A percentile compares a stretch with the other conserved stretches of the same genome.
phyloP scores from a whole-genome alignment of 176 grass and related monocot species.

The Cenchrus americanus region DNA sequence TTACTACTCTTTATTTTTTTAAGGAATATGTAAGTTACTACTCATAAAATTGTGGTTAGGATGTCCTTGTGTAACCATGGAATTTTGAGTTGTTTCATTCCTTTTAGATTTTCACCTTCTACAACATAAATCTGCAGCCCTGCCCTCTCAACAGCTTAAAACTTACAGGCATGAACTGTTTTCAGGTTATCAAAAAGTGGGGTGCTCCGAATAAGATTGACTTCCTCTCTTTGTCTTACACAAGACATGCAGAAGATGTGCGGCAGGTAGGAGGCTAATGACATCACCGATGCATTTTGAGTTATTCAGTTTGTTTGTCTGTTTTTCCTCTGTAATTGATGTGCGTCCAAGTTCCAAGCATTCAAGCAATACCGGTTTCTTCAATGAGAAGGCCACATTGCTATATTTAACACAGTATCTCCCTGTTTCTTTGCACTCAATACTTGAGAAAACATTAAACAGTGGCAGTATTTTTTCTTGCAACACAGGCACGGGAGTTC shows the following conservation, averaged over 20 bases:
- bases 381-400: conserved; percentile 2
- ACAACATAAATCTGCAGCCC: neutral
- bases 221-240: conserved; percentile 96
- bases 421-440: conserved; percentile 2
- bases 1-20: neutral
- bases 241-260: conserved; percentile 94
- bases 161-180: conserved; percentile 22
- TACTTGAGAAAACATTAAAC: conserved; percentile 9
- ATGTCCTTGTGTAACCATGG: neutral
- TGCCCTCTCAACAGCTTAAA: neutral
- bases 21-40: conserved; percentile 45
- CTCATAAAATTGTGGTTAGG: neutral
- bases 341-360: neutral
- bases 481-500: conserved; percentile 72
- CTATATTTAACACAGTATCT: conserved; percentile 15
- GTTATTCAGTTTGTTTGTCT: neutral
- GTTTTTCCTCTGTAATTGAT: neutral
- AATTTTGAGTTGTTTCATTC: neutral
- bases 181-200: conserved; percentile 91
- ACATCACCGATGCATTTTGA: conserved; percentile 15
- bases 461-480: conserved; percentile 23
- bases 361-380: neutral
- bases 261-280: conserved; percentile 61
- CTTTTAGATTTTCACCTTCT: neutral
- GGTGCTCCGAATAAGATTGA: conserved; percentile 97